phyloP scores from a whole-genome alignment of 2,329 filamentous ascomycete genomes.

The Phyllachora maydis region DNA sequence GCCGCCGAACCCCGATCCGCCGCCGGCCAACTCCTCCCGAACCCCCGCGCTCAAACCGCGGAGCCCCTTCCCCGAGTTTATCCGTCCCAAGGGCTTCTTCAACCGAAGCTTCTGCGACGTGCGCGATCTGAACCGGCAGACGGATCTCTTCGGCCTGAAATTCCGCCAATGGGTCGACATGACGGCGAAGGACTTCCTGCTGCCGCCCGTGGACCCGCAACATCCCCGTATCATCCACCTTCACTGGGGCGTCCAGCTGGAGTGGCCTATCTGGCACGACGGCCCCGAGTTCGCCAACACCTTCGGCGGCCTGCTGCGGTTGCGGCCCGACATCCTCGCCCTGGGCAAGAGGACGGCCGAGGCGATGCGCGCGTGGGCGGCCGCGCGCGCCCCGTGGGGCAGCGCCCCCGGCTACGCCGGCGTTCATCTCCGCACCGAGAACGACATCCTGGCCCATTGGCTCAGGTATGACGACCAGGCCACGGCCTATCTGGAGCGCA shows the following conservation, averaged over 20 bases:
- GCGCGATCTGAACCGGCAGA: conserved; percentile 18
- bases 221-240: conserved; percentile 18
- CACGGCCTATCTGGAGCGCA: conserved; percentile 15
- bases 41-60: no score
- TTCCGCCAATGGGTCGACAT: conserved; percentile 13
- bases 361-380: conserved; percentile 13
- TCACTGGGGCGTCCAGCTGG: conserved; percentile 21
- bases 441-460: conserved; percentile 22
- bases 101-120: conserved; percentile 16
- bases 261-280: conserved; percentile 23
- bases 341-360: conserved; percentile 15
- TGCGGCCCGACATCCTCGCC: conserved; percentile 18
- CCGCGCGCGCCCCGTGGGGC: conserved; percentile 4
- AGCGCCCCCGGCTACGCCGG: conserved; percentile 13
- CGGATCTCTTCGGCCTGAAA: conserved; percentile 13
- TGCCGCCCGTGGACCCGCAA: conserved; percentile 4
- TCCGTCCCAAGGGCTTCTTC: conserved; percentile 19
- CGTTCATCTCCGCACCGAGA: conserved; percentile 25
- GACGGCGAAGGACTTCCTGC: conserved; percentile 7
- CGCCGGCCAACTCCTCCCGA: no score
- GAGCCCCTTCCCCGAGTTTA: no score
- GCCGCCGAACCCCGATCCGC: conserved; percentile 9
- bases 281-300: conserved; percentile 22
- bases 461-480: conserved; percentile 20
- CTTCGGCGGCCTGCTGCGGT: conserved; percentile 18